phyloP scores from a whole-genome alignment of 257 asterid genomes.

The Plantago ovata region DNA sequence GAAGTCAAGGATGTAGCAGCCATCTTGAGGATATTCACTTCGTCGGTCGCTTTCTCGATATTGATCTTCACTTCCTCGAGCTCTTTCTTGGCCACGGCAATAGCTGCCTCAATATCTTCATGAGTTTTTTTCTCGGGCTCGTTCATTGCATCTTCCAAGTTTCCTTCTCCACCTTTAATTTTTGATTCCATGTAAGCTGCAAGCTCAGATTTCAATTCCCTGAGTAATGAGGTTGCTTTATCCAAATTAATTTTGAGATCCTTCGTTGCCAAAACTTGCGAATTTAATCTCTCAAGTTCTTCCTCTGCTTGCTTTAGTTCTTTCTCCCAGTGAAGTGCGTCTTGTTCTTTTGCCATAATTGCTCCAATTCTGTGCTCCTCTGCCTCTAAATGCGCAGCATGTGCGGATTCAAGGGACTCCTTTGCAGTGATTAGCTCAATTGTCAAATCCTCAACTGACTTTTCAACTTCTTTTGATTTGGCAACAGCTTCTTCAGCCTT shows the following conservation, averaged over 20 bases:
- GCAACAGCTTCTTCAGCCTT: slow-evolving; percentile 66
- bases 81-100: slow-evolving; percentile 58
- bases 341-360: slow-evolving; percentile 79
- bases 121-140: slow-evolving; percentile 50
- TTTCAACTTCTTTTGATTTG: slow-evolving; percentile 66
- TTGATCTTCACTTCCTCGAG: slow-evolving; percentile 72
- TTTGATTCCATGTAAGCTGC: slow-evolving; percentile 77
- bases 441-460: slow-evolving; percentile 78
- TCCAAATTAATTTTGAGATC: slow-evolving; percentile 65
- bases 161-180: slow-evolving; percentile 31
- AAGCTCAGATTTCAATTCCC: slow-evolving; percentile 65
- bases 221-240: slow-evolving; percentile 49
- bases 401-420: slow-evolving; percentile 81
- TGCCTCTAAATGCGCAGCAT: slow-evolving; percentile 85
- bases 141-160: slow-evolving; percentile 25
- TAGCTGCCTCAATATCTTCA: slow-evolving; percentile 44
- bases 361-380: slow-evolving; percentile 86
- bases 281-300: slow-evolving; percentile 54
- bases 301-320: slow-evolving; percentile 66
- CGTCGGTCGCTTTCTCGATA: slow-evolving; percentile 55
- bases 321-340: slow-evolving; percentile 67
- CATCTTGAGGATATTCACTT: slow-evolving; percentile 60
- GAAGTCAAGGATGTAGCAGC: slow-evolving; percentile 60
- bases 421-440: slow-evolving; percentile 74
- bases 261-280: slow-evolving; percentile 45